Evolutionary conservation across 129 eudicot species (phyloP), one percentile per base, ranked within the genome.

Genomic region (Ambrosia artemisiifolia): DNA sequence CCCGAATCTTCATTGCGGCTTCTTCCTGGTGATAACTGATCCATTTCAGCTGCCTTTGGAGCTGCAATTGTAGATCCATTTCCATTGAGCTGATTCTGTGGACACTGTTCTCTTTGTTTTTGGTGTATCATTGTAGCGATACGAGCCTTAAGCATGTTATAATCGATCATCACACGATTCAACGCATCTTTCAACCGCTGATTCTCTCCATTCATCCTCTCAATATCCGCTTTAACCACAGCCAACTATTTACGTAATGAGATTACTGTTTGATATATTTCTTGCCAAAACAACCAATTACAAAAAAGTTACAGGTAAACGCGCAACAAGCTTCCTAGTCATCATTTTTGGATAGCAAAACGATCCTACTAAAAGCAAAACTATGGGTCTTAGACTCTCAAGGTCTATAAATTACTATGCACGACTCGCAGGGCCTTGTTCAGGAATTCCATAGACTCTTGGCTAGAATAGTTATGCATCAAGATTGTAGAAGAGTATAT

Each of bases 111-210:
- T 47, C 28, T 53, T 17, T 67, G 78, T 34, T 64, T 77, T 46
- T 85, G 82, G 1, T 81, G 85, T 75, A 82, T 77, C 47, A 86
- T 43, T 7, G 82, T 79, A n/a, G 79, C 42, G 40, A 83, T 24
- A 65, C 85, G 91, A 86, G 72, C 76, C 56, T 85, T 83, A 13
- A 88, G 87, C 7, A 77, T 69, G 73, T 73, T 81, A 81, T 79
- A 83, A 77, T 85, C 75, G 19, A 51, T 40, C 4, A 78, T 81
- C 50, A 75, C 77, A 49, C 83, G 83, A 62, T 81, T 82, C 51
- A 88, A 63, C 61, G 68, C 70, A 7, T 83, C 91, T 72, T 62
- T 81, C 61, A 88, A 42, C 1, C 80, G 76, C 9, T 65, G 77
- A 79, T 88, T 88, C 74, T 88, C 95, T 4, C 68, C 55, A 61